Evolutionary conservation across 2,329 filamentous ascomycete species (phyloP), one percentile per base, ranked within the genome.

Genomic region (Colletotrichum trifolii): DNA sequence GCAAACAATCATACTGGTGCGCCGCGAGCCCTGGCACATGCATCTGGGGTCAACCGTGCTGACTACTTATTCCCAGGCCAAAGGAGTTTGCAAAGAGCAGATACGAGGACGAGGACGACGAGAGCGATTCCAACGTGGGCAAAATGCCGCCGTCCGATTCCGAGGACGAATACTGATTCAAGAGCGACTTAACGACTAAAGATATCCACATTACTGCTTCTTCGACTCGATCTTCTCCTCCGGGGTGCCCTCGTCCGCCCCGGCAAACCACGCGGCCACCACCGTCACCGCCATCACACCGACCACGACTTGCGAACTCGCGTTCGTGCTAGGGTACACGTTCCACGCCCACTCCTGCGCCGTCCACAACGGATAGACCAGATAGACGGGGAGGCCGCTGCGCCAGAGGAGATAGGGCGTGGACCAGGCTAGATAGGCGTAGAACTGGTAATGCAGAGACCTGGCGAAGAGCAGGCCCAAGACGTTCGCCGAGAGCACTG

Each of bases 281-380:
- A 95, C 88, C 13, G 91, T 91, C 11, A 86, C 74, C 15, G 87
- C 87, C 71, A 98, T 81, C 43, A 88, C 87, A 33, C 83, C 83
- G 12, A 99, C 91, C 8, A 94, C 94, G 13, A 83, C 79, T 12
- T 74, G 75, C 5, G 86, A 88, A 73, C 86, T 88, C 52, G 73
- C 64, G 36, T 78, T 73, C 5, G 86, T 88, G 74, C 93, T 97
- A n/a, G 94, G 94, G 74, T 91, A 97, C 9, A 94, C 88, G 71
- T 97, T 97, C 94, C 94, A 97, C 11, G 92, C 93, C 89, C 91
- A 94, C 77, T 97, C 94, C 77, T 97, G 94, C 64, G 87, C 83
- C 3, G 83, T 85, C 91, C 92, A 97, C 9, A 94, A 77, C 4
- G 78, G 79, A 72, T 90, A 90, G 70, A 93, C 86, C 38, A 91